Percentiles rank a stretch among this genome's conserved stretches.
phyloP scores from a whole-genome alignment of 495 filamentous ascomycete genomes.

The Venustampulla echinocandica region DNA sequence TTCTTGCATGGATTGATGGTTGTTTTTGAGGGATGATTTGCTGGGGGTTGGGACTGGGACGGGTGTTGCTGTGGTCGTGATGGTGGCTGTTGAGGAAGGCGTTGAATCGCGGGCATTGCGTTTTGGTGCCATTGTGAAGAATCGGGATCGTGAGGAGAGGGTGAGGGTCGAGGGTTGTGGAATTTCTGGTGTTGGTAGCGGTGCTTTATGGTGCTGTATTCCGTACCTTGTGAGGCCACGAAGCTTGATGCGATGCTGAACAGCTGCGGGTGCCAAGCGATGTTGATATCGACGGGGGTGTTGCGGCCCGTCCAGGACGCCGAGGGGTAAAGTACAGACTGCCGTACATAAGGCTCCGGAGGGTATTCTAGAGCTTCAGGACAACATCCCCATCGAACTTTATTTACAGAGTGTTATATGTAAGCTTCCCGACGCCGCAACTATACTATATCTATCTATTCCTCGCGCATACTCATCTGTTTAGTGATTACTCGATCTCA shows the following conservation, averaged over 20 bases:
- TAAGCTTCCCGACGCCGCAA: too few species aligned
- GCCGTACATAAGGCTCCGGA: background rate
- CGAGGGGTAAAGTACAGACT: background rate
- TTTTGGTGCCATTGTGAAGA: conserved; percentile 31
- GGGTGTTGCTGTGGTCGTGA: conserved; percentile 18
- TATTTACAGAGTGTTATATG: too few species aligned
- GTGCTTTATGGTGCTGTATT: background rate
- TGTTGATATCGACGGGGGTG: too few species aligned
- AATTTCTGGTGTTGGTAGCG: conserved; percentile 1
- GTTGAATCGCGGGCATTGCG: conserved; percentile 18
- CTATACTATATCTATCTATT: too few species aligned
- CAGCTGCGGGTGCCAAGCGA: background rate
- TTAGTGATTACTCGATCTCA: too few species aligned
- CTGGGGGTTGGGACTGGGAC: conserved; percentile 7
- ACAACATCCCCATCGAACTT: background rate
- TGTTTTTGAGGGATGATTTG: conserved; percentile 13
- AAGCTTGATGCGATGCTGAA: conserved; percentile 8
- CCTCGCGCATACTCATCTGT: too few species aligned
- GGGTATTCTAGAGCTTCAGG: background rate
- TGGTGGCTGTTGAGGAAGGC: conserved; percentile 17
- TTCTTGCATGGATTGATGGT: conserved; percentile 32
- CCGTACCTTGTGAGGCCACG: conserved; percentile 6
- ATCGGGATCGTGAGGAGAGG: background rate
- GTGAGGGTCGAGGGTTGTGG: background rate
- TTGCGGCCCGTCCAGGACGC: background rate